phyloP scores from a whole-genome alignment of 371 early-diverging fungal genomes.

The Mucor sp. region DNA sequence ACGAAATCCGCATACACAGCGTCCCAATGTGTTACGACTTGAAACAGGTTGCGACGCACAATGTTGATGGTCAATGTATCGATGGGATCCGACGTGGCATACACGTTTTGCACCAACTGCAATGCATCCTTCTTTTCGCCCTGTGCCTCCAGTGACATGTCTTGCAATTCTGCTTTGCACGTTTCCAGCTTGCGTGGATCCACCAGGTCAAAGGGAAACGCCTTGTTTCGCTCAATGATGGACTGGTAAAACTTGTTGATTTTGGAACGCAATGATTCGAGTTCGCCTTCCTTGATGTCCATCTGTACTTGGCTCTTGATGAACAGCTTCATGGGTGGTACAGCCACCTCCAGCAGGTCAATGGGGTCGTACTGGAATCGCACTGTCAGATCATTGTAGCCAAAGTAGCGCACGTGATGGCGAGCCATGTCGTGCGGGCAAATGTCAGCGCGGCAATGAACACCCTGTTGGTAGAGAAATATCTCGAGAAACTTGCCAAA shows the following conservation, averaged over 20 bases:
- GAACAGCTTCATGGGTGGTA: constrained; percentile 80
- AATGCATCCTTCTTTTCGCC: constrained; percentile 81
- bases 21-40: constrained; percentile 84
- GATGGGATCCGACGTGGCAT: constrained; percentile 71
- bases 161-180: constrained; percentile 65
- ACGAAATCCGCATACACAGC: constrained; percentile 78
- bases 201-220: constrained; percentile 69
- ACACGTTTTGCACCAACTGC: constrained; percentile 81
- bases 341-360: constrained; percentile 78
- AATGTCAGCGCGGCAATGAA: constrained; percentile 70
- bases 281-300: constrained; percentile 65
- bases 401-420: constrained; percentile 85
- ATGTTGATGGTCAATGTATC: constrained; percentile 83
- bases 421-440: constrained; percentile 87
- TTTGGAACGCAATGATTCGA: constrained; percentile 57
- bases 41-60: constrained; percentile 74
- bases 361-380: constrained; percentile 81
- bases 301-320: constrained; percentile 61
- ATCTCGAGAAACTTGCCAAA: constrained; percentile 97
- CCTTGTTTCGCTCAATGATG: constrained; percentile 65
- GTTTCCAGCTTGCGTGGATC: constrained; percentile 63
- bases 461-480: constrained; percentile 76
- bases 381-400: constrained; percentile 74
- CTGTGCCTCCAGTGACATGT: constrained; percentile 65
- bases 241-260: constrained; percentile 79